These are phyloP conservation scores for Trichoderma citrinoviride DNA, from an alignment of 2,329 filamentous ascomycete genomes.

Conservation along the genomic window DNA sequence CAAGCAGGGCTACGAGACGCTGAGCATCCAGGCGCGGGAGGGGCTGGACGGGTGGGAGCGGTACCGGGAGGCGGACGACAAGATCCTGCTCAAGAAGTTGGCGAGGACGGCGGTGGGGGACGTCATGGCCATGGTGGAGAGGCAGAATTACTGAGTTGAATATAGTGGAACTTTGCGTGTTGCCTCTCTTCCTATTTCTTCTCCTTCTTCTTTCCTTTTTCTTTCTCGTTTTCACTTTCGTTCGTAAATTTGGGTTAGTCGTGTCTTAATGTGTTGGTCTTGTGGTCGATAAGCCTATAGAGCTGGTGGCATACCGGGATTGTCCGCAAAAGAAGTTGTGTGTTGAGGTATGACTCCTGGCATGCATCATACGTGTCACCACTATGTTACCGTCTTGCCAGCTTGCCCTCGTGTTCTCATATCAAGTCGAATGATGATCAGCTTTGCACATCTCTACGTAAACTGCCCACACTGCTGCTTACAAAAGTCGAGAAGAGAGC, in stretches of 20 bases:
- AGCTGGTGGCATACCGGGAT: neutral
- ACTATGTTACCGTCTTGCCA: too few species aligned
- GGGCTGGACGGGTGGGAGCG: slow-evolving; percentile 81
- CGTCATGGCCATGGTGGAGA: slow-evolving; percentile 51
- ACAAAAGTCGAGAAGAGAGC: too few species aligned
- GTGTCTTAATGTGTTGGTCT: neutral
- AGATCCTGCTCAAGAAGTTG: slow-evolving; percentile 81
- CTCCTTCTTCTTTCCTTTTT: neutral
- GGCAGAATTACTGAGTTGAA: slow-evolving; percentile 25
- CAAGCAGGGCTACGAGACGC: slow-evolving; percentile 91
- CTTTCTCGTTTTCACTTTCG: neutral
- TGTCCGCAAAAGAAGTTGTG: too few species aligned
- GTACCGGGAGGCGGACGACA: slow-evolving; percentile 84
- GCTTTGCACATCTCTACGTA: too few species aligned
- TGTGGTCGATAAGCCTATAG: neutral
- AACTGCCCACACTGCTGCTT: too few species aligned
- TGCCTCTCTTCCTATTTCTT: neutral
- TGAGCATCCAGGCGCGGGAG: slow-evolving; percentile 87
- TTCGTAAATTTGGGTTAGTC: neutral
- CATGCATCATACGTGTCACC: too few species aligned
- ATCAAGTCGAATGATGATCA: too few species aligned
- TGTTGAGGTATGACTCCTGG: too few species aligned
- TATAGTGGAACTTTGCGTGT: neutral
- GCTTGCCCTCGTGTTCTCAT: too few species aligned
- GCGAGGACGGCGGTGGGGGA: slow-evolving; percentile 71